Evolutionary conservation across 2,329 filamentous ascomycete genomes (phyloP), one percentile per base, ranked within the genome.

Genomic region (Neonectria punicea): DNA sequence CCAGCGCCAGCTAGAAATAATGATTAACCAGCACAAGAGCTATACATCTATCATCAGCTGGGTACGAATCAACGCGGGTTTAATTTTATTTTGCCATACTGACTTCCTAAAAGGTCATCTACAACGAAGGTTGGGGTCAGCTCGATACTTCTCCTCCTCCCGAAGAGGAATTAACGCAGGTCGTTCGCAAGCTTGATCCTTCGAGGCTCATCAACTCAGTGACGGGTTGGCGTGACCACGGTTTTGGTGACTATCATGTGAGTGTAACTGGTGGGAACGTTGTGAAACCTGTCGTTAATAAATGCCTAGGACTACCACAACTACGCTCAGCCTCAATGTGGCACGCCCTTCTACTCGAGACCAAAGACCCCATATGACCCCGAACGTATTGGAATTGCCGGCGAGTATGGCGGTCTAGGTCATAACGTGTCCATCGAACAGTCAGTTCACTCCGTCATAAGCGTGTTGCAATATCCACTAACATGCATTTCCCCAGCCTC

Each of bases 1-100:
- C 36, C 16, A 39, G 14, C 14, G 36, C 14, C 36, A 39, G 14
- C 36, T 39, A 5, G 36, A 39, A 8, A n/a, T 39, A 1, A n/a
- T 39, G 36, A 7, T 39, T 6, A 39, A 39, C 14, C 36, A 39
- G 36, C 36, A 39, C 7, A 39, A 39, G 36, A 39, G 36, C 36
- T 39, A 39, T 8, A 39, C 36, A 39, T 39, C 36, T 5, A 39
- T 39, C 16, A n/a, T n/a, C 2, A 39, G 36, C 6, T 39, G 36
- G 36, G 36, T 39, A 39, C n/a, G 36, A 39, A 16, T 7, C 3
- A 22, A 2, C 20, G 34, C 16, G 4, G 36, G 14, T 6, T 6
- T 8, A 3, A 6, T n/a, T 1, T 3, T 39, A 5, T 39, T n/a
- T 2, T 13, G 3, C 13, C 1, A 7, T 39, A 2, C 2, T 39